Percentiles rank a stretch among this genome's conserved stretches.
Conservation (phyloP, 306 rosid genomes). For the Prunus kanzakura region DNA sequence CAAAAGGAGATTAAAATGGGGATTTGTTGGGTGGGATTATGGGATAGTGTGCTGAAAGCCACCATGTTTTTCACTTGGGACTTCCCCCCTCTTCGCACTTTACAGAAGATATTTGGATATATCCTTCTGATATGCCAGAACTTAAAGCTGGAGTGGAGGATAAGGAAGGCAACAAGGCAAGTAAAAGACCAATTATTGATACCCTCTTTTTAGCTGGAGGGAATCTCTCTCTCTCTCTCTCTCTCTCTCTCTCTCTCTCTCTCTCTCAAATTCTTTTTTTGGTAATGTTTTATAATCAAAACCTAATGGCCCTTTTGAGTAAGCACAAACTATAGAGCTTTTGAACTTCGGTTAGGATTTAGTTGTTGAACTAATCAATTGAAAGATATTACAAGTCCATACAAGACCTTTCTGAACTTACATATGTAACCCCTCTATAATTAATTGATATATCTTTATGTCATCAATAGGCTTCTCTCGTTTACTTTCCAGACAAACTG, state of each 20-base stretch:
- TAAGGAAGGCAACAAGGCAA: conserved; percentile 52
- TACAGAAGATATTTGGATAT: conserved; percentile 16
- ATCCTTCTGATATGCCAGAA: conserved; percentile 22
- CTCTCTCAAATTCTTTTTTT: conserved; percentile 12
- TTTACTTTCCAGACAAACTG: conserved; percentile 15
- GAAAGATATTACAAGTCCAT: conserved; percentile 8
- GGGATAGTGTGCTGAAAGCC: conserved; percentile 26
- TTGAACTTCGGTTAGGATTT: conserved; percentile 21
- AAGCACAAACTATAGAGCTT: conserved; percentile 16
- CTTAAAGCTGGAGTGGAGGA: conserved; percentile 51
- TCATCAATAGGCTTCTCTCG: conserved; percentile 8
- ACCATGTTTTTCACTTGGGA: conserved; percentile 25
- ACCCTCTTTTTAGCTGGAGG: conserved; percentile 53
- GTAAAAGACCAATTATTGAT: conserved; percentile 51
- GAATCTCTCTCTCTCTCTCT: conserved; percentile 38
- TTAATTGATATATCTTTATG: conserved; percentile 7
- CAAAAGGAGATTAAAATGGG: conserved; percentile 38
- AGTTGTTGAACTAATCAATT: conserved; percentile 17
- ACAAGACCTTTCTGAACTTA: conserved; percentile 18
- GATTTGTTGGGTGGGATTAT: not conserved
- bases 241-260: conserved; percentile 25
- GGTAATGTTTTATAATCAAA: conserved; percentile 10
- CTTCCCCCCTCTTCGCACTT: conserved; percentile 24
- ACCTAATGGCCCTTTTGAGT: conserved; percentile 9
- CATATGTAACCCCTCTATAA: not conserved